Evolutionary conservation across 2,329 filamentous ascomycete species (phyloP).

Genomic region (Ascochyta pisi): DNA sequence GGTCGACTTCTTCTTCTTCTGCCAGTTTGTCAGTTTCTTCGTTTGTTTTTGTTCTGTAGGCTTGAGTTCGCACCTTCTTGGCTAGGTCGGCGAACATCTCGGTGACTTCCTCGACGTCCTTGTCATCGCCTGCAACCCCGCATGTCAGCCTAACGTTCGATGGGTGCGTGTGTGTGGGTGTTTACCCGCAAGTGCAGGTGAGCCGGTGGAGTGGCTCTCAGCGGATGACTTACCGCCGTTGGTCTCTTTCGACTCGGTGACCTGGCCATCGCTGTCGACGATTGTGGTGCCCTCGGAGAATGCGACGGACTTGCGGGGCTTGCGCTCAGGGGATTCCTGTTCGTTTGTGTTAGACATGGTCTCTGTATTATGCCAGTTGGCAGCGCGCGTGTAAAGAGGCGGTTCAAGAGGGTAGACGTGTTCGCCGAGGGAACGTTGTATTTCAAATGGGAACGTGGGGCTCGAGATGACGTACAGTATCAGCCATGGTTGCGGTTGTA

Average conservation of each 20-base stretch:
- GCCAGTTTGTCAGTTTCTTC: conserved; percentile 8
- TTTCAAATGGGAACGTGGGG: conserved; percentile 36
- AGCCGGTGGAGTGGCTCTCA: conserved; percentile 66
- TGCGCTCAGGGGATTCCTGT: conserved; percentile 62
- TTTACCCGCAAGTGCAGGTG: conserved; percentile 28
- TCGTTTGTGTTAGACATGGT: conserved; percentile 30
- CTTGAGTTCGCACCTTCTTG: conserved; percentile 61
- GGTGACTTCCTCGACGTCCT: conserved; percentile 69
- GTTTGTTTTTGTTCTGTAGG: not conserved
- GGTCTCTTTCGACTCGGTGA: conserved; percentile 74
- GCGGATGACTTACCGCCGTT: conserved; percentile 82
- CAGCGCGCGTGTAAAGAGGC: not conserved
- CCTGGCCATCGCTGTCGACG: conserved; percentile 87
- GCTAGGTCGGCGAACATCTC: conserved; percentile 69
- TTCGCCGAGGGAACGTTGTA: conserved; percentile 17
- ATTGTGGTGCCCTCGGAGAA: conserved; percentile 88
- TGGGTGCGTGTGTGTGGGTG: conserved; percentile 8
- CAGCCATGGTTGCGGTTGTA: conserved; percentile 60
- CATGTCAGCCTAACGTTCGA: conserved; percentile 28
- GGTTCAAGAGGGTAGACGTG: not conserved
- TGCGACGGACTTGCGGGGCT: conserved; percentile 89
- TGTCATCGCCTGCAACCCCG: conserved; percentile 53
- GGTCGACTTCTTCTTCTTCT: conserved; percentile 69
- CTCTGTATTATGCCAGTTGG: not conserved
- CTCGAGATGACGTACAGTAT: conserved; percentile 47